phyloP scores from a whole-genome alignment of 2,329 filamentous ascomycete genomes.

The Penicillium concentricum region DNA sequence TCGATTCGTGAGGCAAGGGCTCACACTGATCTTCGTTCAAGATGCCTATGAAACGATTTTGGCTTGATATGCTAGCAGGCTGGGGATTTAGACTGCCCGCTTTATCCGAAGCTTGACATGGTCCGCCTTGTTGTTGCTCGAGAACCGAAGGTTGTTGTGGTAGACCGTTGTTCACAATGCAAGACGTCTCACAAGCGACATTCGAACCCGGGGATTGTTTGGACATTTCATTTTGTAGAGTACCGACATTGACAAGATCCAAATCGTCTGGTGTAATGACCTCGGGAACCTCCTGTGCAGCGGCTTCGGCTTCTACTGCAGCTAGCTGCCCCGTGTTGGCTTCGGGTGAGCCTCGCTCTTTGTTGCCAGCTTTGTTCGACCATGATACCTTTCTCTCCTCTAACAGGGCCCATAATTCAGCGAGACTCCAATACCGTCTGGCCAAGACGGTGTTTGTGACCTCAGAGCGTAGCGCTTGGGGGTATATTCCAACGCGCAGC shows the following conservation, averaged over 20 bases:
- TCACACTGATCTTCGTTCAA: neutral
- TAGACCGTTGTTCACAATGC: neutral
- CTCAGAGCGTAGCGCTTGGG: neutral
- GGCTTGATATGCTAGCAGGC: neutral
- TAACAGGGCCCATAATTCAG: conserved; percentile 25
- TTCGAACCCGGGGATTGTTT: neutral
- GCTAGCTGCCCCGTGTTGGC: neutral
- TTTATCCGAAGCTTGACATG: neutral
- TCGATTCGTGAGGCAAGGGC: neutral
- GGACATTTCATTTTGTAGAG: neutral
- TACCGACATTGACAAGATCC: neutral
- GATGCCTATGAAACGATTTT: neutral
- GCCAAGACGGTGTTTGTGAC: neutral
- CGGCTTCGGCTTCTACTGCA: neutral
- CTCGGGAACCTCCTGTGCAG: neutral
- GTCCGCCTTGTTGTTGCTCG: neutral
- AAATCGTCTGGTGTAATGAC: neutral
- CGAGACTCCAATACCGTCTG: conserved; percentile 21
- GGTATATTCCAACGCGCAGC: conserved; percentile 16
- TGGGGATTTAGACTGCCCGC: too few species aligned
- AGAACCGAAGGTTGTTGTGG: neutral
- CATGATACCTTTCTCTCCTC: conserved; percentile 17
- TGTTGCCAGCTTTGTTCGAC: neutral
- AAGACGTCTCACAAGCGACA: neutral
- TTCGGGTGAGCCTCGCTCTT: neutral